Evolutionary conservation across 257 asterid species (phyloP).

Genomic region (Eustoma russellianum): DNA sequence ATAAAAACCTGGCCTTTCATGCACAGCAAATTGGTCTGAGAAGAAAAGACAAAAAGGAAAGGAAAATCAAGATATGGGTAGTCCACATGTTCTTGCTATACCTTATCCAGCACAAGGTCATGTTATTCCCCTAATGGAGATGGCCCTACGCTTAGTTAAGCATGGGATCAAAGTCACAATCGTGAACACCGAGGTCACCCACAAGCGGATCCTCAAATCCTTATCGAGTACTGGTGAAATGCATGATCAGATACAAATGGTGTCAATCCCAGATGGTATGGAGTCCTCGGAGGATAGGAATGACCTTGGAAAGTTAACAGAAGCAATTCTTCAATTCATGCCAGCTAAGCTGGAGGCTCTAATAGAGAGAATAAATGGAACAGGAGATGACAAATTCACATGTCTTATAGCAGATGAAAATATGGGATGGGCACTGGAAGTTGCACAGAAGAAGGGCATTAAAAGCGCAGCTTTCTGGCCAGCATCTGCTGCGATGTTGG

Average conservation of each 20-base stretch:
- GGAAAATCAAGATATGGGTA: constrained; percentile 22
- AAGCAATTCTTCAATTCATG: constrained; percentile 22
- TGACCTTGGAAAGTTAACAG: constrained; percentile 22
- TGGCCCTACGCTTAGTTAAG: constrained; percentile 30
- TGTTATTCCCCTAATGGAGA: constrained; percentile 58
- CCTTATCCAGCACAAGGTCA: constrained; percentile 84
- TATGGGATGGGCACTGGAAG: constrained; percentile 35
- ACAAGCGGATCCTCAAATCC: constrained; percentile 30
- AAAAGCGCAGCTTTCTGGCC: constrained; percentile 39
- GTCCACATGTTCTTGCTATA: constrained; percentile 39
- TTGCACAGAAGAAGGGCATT: constrained; percentile 36
- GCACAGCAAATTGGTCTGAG: no score
- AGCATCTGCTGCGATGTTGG: constrained; percentile 28
- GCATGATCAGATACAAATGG: constrained; percentile 22
- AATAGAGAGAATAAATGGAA: constrained; percentile 19
- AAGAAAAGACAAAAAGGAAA: not conserved
- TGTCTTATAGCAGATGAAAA: constrained; percentile 41
- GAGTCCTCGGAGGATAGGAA: constrained; percentile 48
- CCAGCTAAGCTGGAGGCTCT: constrained; percentile 41
- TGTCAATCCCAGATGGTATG: constrained; percentile 56
- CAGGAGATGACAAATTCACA: constrained; percentile 19
- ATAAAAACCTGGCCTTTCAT: no score
- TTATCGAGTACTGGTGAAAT: constrained; percentile 15
- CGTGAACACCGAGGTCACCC: constrained; percentile 47
- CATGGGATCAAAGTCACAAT: constrained; percentile 42